phyloP scores from a whole-genome alignment of 2,329 filamentous ascomycete genomes.

The Hymenoscyphus infarciens region DNA sequence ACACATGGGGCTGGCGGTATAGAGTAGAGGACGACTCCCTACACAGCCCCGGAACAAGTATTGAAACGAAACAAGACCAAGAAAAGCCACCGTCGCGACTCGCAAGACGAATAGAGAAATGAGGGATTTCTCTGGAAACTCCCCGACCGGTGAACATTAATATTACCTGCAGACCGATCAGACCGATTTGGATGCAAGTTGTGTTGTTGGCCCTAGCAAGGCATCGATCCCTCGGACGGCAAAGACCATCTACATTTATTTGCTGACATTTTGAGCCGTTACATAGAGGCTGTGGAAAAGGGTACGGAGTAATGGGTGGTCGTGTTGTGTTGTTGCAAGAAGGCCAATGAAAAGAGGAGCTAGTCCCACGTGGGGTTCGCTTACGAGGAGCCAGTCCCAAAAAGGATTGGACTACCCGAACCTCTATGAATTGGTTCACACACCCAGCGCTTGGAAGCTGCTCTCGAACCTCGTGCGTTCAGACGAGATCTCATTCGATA shows the following conservation, averaged over 20 bases:
- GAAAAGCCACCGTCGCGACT: background rate
- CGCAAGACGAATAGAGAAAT: background rate
- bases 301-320: background rate
- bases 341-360: background rate
- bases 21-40: background rate
- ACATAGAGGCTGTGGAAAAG: background rate
- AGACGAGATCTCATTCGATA: background rate
- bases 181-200: background rate
- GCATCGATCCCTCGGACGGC: background rate
- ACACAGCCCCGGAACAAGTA: background rate
- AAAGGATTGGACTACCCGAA: background rate
- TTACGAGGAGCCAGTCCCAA: background rate
- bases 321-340: background rate
- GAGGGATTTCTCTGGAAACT: background rate
- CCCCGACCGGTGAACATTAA: background rate
- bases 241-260: background rate
- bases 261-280: background rate
- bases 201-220: background rate
- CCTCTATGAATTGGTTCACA: too few relatives aligned
- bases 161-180: too few relatives aligned
- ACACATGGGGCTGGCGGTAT: background rate
- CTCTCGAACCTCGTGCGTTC: background rate
- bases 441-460: background rate
- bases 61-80: background rate
- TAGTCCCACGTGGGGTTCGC: background rate